These are phyloP conservation scores for Psilocybe sp. DNA, from an alignment of 768 basidiomycete genomes.

Conservation along the genomic window DNA sequence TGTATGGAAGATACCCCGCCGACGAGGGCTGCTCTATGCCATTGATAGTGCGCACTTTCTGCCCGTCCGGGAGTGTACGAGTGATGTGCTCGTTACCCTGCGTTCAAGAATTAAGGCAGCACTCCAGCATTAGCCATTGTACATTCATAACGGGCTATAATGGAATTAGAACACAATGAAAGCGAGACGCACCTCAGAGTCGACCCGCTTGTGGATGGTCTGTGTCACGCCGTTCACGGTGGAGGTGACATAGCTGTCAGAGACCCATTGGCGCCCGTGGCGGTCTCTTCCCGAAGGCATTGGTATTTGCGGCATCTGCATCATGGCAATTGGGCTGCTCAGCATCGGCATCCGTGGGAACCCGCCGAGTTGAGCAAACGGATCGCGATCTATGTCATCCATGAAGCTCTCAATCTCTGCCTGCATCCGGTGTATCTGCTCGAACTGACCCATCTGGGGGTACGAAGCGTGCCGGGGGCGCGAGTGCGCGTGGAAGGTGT, in stretches of 20 bases:
- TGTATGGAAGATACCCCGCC: slow-evolving; percentile 23
- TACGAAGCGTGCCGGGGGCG: slow-evolving; percentile 27
- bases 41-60: slow-evolving; percentile 63
- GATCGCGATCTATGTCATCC: slow-evolving; percentile 28
- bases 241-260: slow-evolving; percentile 55
- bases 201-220: slow-evolving; percentile 50
- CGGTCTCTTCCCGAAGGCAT: slow-evolving; percentile 26
- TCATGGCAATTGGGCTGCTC: slow-evolving; percentile 2
- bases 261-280: slow-evolving; percentile 36
- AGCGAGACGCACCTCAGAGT: slow-evolving; percentile 49
- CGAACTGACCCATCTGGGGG: slow-evolving; percentile 28
- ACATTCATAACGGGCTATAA: slow-evolving; percentile 5
- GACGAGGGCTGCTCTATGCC: slow-evolving; percentile 49
- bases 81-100: slow-evolving; percentile 78
- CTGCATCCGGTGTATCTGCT: slow-evolving; percentile 30
- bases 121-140: neutral
- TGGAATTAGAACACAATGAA: neutral
- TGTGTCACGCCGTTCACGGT: slow-evolving; percentile 70
- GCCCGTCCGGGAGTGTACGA: slow-evolving; percentile 64
- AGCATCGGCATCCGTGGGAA: neutral
- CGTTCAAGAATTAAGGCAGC: neutral
- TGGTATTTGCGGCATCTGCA: slow-evolving; percentile 21
- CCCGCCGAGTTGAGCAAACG: slow-evolving; percentile 24
- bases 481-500: slow-evolving; percentile 23
- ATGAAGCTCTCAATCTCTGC: slow-evolving; percentile 29